phyloP scores from a whole-genome alignment of 208 protist genomes.

The Wallacemonas sp. region DNA sequence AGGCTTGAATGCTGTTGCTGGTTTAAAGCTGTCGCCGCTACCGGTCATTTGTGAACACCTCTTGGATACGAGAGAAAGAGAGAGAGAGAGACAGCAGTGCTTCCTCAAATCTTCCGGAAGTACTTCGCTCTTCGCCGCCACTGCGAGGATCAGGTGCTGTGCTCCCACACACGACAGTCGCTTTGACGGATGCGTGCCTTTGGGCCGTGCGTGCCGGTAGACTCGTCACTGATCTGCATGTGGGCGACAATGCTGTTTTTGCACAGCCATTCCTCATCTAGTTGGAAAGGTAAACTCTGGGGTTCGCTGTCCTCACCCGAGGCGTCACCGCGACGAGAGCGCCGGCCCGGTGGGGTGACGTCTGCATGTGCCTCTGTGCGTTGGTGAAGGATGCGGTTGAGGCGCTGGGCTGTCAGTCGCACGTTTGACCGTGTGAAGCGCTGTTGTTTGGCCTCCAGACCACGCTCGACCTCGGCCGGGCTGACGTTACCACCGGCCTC shows the following conservation, averaged over 20 bases:
- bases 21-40: background rate
- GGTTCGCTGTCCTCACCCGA: background rate
- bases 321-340: background rate
- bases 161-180: slow-evolving; percentile 32
- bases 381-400: background rate
- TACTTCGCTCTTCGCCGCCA: background rate
- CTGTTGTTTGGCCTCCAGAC: slow-evolving; percentile 1
- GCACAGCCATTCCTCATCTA: slow-evolving; percentile 27
- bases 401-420: background rate
- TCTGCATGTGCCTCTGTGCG: background rate
- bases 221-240: background rate
- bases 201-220: background rate
- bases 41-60: slow-evolving; percentile 3
- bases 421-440: slow-evolving; percentile 7
- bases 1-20: background rate
- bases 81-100: background rate
- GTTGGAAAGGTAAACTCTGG: slow-evolving; percentile 7
- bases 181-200: slow-evolving; percentile 4
- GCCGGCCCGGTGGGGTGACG: background rate
- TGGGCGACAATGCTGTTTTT: slow-evolving; percentile 5
- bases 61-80: background rate
- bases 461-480: background rate
- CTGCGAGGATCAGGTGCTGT: slow-evolving; percentile 18
- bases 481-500: background rate
- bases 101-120: background rate